Evolutionary conservation across 2,329 filamentous ascomycete genomes (phyloP).

Genomic region (Triangularia verruculosa): DNA sequence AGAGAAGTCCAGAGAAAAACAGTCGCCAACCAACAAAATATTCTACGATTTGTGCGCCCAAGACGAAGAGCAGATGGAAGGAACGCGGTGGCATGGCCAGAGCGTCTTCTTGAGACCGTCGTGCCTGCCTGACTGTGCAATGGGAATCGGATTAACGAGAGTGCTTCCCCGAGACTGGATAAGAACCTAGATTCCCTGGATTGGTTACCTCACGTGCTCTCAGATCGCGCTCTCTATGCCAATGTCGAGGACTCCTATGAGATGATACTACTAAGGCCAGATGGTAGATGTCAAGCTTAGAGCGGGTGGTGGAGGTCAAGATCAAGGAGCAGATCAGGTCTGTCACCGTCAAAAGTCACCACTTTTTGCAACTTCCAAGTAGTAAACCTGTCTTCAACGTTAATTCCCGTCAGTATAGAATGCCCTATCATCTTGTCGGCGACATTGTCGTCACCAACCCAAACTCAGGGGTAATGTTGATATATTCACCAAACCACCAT

Average conservation of each 20-base stretch:
- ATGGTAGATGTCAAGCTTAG: too few species aligned
- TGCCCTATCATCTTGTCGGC: too few species aligned
- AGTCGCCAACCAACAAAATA: background rate
- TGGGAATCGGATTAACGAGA: background rate
- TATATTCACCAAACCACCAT: background rate
- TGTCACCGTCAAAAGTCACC: background rate
- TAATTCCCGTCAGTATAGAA: too few species aligned
- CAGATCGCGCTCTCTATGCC: too few species aligned
- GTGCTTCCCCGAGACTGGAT: background rate
- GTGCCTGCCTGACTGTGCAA: background rate
- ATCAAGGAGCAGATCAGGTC: background rate
- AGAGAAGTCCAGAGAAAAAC: background rate
- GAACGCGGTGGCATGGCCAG: background rate
- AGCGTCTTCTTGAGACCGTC: background rate
- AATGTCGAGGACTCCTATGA: too few species aligned
- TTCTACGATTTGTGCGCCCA: background rate
- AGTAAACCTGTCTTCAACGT: too few species aligned
- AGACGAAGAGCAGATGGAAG: background rate
- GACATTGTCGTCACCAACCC: background rate
- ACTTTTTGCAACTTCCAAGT: too few species aligned
- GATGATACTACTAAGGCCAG: too few species aligned
- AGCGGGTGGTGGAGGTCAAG: background rate
- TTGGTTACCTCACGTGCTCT: too few species aligned
- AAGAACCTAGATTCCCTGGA: too few species aligned
- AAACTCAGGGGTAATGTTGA: slow-evolving; percentile 9